A percentile compares a stretch with the other conserved stretches of the same genome.
These are phyloP conservation scores for Xerocomus potaroensis DNA, from an alignment of 768 basidiomycete genomes.

Conservation along the genomic window DNA sequence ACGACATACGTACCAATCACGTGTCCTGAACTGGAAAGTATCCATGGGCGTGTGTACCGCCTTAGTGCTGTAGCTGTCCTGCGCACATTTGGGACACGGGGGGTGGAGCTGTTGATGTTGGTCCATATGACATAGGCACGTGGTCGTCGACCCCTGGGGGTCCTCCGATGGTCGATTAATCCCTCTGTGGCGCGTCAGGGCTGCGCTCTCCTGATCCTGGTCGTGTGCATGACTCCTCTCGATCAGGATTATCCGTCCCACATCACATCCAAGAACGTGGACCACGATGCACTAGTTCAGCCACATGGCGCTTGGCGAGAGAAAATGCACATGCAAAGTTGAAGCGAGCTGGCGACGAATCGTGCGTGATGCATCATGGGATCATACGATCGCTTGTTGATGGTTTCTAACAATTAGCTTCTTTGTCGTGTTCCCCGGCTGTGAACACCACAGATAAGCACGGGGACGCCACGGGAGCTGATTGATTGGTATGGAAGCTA, in stretches of 20 bases:
- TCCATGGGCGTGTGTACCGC: neutral
- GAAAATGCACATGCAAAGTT: neutral
- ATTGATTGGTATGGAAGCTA: conserved; percentile 16
- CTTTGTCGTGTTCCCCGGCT: conserved; percentile 5
- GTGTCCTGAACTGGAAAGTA: neutral
- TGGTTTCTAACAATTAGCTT: conserved; percentile 10
- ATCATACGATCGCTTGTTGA: conserved; percentile 1
- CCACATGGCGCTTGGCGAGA: neutral
- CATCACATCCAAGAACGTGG: neutral
- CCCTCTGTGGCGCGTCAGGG: conserved; percentile 4
- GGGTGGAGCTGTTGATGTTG: neutral
- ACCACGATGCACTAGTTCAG: neutral
- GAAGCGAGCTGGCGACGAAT: neutral
- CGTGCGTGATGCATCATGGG: neutral
- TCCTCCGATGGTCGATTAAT: neutral
- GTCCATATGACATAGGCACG: conserved; percentile 9
- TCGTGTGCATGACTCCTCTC: neutral
- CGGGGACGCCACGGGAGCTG: conserved; percentile 2
- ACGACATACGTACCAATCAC: conserved; percentile 7
- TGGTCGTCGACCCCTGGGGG: conserved; percentile 1
- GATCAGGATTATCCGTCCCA: neutral
- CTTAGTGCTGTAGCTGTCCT: conserved; percentile 4
- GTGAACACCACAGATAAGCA: neutral
- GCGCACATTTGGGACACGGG: neutral
- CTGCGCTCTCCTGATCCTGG: conserved; percentile 3